Percentiles rank a stretch among this genome's conserved stretches.
Evolutionary conservation across 306 rosid genomes (phyloP).

Genomic region (Albizia julibrissin): DNA sequence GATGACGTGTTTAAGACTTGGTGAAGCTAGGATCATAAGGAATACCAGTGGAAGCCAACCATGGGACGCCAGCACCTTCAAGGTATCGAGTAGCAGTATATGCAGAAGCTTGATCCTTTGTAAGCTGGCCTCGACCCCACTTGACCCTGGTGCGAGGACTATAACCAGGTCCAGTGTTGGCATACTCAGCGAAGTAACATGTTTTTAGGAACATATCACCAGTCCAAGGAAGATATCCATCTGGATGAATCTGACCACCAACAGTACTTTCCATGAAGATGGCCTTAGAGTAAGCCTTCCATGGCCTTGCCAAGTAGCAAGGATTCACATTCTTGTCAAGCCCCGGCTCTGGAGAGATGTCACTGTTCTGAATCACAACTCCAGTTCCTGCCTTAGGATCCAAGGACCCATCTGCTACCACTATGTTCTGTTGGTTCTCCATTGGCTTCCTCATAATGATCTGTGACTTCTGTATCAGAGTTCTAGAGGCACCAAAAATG

Average conservation of each 20-base stretch:
- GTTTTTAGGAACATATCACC: slow-evolving; percentile 25
- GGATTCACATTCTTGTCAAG: background rate
- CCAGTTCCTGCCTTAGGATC: slow-evolving; percentile 43
- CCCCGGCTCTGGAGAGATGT: slow-evolving; percentile 47
- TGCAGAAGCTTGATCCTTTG: slow-evolving; percentile 28
- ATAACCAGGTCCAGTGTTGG: slow-evolving; percentile 59
- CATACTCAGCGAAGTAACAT: slow-evolving; percentile 63
- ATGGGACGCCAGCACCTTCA: slow-evolving; percentile 33
- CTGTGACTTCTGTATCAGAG: slow-evolving; percentile 55
- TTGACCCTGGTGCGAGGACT: slow-evolving; percentile 41
- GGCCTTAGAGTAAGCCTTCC: slow-evolving; percentile 64
- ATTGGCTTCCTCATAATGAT: slow-evolving; percentile 56
- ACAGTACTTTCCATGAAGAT: slow-evolving; percentile 58
- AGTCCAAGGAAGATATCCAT: slow-evolving; percentile 57
- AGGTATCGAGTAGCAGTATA: slow-evolving; percentile 47
- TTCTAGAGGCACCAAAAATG: slow-evolving; percentile 62
- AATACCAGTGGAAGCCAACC: slow-evolving; percentile 48
- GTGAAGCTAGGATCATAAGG: slow-evolving; percentile 21
- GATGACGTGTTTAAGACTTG: background rate
- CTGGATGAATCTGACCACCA: slow-evolving; percentile 47
- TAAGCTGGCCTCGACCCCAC: slow-evolving; percentile 57
- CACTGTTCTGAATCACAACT: slow-evolving; percentile 63
- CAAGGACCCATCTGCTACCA: slow-evolving; percentile 59
- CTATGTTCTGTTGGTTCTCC: slow-evolving; percentile 44
- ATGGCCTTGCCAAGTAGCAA: slow-evolving; percentile 71